phyloP scores from a whole-genome alignment of 257 asterid genomes.

The Ballota nigra region DNA sequence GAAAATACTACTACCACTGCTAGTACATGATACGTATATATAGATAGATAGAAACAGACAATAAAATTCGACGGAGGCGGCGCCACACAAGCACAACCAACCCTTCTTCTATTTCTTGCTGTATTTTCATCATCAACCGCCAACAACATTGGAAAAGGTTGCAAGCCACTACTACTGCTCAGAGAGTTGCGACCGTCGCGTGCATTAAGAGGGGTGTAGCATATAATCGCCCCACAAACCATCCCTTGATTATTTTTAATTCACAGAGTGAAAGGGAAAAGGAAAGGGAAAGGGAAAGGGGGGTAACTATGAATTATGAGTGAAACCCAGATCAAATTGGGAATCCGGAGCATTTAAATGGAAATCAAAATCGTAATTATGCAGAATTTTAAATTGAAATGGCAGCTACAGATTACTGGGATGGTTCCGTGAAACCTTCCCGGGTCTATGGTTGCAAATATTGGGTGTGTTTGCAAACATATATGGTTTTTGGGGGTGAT shows the following conservation, averaged over 20 bases:
- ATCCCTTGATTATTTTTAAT: constrained; percentile 10
- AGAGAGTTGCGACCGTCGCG: constrained; percentile 19
- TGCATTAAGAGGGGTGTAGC: constrained; percentile 31
- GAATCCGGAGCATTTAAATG: too few species aligned
- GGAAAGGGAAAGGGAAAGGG: too few species aligned
- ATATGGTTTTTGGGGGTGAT: too few species aligned
- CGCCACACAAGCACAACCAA: constrained; percentile 58
- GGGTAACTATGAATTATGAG: background rate
- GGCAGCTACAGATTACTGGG: too few species aligned
- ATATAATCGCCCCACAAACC: constrained; percentile 30
- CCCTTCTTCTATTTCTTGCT: constrained; percentile 38
- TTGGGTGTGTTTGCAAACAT: too few species aligned
- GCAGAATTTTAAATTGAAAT: too few species aligned
- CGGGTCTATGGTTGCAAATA: too few species aligned
- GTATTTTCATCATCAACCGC: constrained; percentile 26
- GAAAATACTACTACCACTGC: too few species aligned
- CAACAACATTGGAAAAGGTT: constrained; percentile 18
- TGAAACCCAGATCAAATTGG: background rate
- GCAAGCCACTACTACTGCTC: constrained; percentile 15
- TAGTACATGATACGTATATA: too few species aligned
- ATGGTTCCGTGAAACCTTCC: too few species aligned
- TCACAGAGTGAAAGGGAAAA: too few species aligned
- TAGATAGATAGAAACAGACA: constrained; percentile 30
- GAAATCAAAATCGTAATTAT: too few species aligned
- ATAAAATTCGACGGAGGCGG: constrained; percentile 44